Evolutionary conservation across 176 grass and related monocot genomes (phyloP), one percentile per base, ranked within the genome.

Genomic region (Oryza officinalis): DNA sequence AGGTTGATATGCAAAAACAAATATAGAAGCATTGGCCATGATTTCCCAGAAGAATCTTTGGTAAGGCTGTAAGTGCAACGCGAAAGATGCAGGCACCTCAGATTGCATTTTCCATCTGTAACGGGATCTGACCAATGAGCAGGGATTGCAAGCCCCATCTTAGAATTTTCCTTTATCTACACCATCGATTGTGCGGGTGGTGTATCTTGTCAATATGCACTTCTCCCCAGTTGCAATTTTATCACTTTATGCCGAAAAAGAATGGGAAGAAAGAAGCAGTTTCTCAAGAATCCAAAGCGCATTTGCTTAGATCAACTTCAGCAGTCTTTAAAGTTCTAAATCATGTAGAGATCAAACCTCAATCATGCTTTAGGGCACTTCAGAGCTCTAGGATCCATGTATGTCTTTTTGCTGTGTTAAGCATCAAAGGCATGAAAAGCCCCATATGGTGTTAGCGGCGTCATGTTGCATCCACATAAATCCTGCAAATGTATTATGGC

Each of bases 401-500:
- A 31, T 69, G 33, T 30, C 64, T 12, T 77, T 78, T 77, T 49
- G 71, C 83, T 17, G 68, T 75, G 43, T 63, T 10, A n/a, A 80
- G 77, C 77, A 50, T 28, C 77, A 50, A 80, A 60, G 44, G 18
- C 46, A 75, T 60, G 0, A 4, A 69, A 76, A 81, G 12, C 14
- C 14, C 6, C 45, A 78, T 82, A 47, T 50, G 27, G 44, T 72
- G n/a, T 63, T 65, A 85, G 28, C 31, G 49, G 71, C 20, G 25
- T 71, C 74, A 76, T 13, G 18, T 52, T 65, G 26, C 52, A 75
- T 87, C 79, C 69, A 75, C 38, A 84, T 71, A 84, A 69, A 27
- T 86, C 84, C 85, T 91, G 85, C 75, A 80, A 76, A 69, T 75
- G 27, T 70, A 71, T n/a, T 32, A 79, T 64, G 26, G 65, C 15